phyloP scores from a whole-genome alignment of 371 early-diverging fungal species.

The Quaeritorhiza haematococci region DNA sequence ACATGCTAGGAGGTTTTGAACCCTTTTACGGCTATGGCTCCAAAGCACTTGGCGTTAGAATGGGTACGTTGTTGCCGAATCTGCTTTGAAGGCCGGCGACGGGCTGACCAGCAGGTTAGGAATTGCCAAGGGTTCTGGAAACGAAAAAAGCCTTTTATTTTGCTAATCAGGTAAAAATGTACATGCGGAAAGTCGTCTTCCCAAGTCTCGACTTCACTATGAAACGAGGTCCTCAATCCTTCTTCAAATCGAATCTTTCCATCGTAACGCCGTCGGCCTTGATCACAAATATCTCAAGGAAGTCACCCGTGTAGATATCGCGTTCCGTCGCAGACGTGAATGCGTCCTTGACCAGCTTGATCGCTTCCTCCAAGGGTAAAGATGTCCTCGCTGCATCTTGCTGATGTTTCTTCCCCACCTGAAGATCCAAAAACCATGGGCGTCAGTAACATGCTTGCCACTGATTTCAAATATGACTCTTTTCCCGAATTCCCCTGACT shows the following conservation, averaged over 20 bases:
- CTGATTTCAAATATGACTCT: not conserved
- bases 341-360: conserved; percentile 88
- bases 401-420: conserved; percentile 61
- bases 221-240: conserved; percentile 42
- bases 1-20: too few relatives aligned
- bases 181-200: not conserved
- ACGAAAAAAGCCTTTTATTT: not conserved
- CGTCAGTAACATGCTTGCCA: conserved; percentile 20
- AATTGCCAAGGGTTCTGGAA: too few relatives aligned
- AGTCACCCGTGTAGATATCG: conserved; percentile 99
- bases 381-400: conserved; percentile 19
- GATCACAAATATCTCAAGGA: conserved; percentile 89
- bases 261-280: conserved; percentile 73
- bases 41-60: too few relatives aligned
- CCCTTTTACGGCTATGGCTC: too few relatives aligned
- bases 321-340: conserved; percentile 98
- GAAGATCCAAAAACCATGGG: too few relatives aligned
- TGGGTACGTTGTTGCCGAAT: too few relatives aligned
- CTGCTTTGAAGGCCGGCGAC: too few relatives aligned
- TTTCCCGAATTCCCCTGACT: not conserved
- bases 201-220: not conserved
- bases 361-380: conserved; percentile 63
- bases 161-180: not conserved
- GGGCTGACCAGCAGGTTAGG: too few relatives aligned
- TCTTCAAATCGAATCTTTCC: conserved; percentile 66